Conservation (phyloP, 1,139 yeast species). For the Geotrichum cucujoidarum region DNA sequence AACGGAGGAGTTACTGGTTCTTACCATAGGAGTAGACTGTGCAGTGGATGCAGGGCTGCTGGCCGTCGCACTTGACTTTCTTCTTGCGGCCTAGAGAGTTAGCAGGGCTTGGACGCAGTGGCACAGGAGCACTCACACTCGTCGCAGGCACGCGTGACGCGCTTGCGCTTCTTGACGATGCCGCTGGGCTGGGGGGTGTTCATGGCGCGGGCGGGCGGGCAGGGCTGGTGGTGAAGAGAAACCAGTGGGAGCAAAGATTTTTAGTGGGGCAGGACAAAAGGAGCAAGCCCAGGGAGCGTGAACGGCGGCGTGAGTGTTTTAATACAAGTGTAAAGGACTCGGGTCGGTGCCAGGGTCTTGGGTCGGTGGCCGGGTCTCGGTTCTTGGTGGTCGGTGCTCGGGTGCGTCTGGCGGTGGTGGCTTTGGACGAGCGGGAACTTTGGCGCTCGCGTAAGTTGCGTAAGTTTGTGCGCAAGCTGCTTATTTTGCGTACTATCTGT, state of each 20-base stretch:
- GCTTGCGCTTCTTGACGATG: slow-evolving; percentile 50
- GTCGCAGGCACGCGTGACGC: slow-evolving; percentile 84
- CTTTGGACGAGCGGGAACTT: no score
- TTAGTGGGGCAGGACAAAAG: no score
- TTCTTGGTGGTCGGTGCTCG: no score
- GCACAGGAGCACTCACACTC: slow-evolving; percentile 46
- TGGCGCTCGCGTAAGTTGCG: no score
- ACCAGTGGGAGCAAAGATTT: not conserved
- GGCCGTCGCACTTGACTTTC: slow-evolving; percentile 85
- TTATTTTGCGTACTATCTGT: no score
- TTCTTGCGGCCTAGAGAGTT: slow-evolving; percentile 42
- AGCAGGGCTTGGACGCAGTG: slow-evolving; percentile 1
- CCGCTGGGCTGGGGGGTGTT: not conserved
- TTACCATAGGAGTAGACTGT: slow-evolving; percentile 80
- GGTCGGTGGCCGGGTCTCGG: no score
- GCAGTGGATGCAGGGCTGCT: slow-evolving; percentile 82
- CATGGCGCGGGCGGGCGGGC: not conserved
- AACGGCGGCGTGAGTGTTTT: no score
- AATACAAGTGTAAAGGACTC: no score
- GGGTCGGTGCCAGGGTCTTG: no score
- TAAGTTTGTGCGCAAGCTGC: no score
- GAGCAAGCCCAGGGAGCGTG: no score
- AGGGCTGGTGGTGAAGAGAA: not conserved
- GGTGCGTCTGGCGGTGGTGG: no score
- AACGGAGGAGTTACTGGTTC: slow-evolving; percentile 38